Evolutionary conservation across 805 yeast genomes (phyloP), one percentile per base, ranked within the genome.

Genomic region (Starmerella kuoi): DNA sequence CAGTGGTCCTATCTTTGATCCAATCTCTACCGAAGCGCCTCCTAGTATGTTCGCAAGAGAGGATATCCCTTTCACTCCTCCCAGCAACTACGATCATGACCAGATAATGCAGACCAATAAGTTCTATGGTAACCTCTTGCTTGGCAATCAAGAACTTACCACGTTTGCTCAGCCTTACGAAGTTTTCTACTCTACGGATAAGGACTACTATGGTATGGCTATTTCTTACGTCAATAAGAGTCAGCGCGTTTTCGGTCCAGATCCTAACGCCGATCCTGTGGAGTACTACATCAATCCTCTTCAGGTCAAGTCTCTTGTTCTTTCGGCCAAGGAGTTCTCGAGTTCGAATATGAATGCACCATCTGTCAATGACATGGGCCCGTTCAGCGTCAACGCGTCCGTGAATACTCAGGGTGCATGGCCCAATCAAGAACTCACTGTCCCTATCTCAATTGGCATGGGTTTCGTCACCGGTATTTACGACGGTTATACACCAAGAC

Each of bases 361-460:
- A 4, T 19, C 15, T 26, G 68, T 77, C 2, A 52, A 67, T 17
- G 66, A 71, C 14, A 64, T 72, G 66, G 68, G 66, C 31, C 60
- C 66, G 14, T 67, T 76, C 59, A 74, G 81, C 5, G 73, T 69
- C 12, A 61, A 63, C 34, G 74, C 69, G 9, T 62, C 46, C 38
- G 62, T 42, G 28, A 60, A 58, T 35, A 61, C 78, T 14, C 21
- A 43, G 17, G 39, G 38, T 22, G 19, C 37, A 38, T 42, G 41
- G 41, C 42, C 47, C 1, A 31, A 35, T 39, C 48, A 46, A 33
- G 23, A 28, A 14, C 35, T 50, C 11, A 65, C 66, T 25, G 48
- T 72, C 36, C 87, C 88, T 3, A 55, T 81, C 41, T 81, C 79
- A 5, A 87, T 80, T 59, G 96, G 96, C 41, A 69, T 70, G 70